Evolutionary conservation across 805 yeast genomes (phyloP).

Genomic region (Teunomyces barrocoloradensis): DNA sequence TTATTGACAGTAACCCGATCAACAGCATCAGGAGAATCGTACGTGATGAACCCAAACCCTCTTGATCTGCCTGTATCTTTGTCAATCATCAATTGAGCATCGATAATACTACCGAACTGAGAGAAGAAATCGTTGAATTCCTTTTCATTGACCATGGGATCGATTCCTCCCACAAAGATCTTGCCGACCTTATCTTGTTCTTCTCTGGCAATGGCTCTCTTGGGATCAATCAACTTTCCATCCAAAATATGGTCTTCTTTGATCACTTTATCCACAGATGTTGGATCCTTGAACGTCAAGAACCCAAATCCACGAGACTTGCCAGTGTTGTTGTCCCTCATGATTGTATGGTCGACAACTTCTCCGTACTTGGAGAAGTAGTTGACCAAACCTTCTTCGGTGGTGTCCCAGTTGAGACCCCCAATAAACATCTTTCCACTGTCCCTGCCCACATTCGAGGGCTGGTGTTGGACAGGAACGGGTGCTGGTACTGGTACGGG

Average conservation of each 20-base stretch:
- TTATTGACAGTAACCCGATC: conserved; percentile 82
- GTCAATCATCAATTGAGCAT: conserved; percentile 95
- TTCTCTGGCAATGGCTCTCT: conserved; percentile 94
- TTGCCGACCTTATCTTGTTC: conserved; percentile 97
- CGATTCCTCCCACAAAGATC: conserved; percentile 95
- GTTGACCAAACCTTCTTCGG: conserved; percentile 78
- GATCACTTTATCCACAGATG: conserved; percentile 82
- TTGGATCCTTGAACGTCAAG: conserved; percentile 78
- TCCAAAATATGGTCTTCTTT: conserved; percentile 85
- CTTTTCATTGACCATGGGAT: conserved; percentile 86
- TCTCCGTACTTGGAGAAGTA: conserved; percentile 89
- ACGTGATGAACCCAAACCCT: conserved; percentile 96
- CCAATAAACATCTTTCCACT: conserved; percentile 94
- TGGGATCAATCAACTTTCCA: conserved; percentile 96
- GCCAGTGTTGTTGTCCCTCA: conserved; percentile 87
- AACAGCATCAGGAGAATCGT: conserved; percentile 91
- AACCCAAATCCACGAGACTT: conserved; percentile 95
- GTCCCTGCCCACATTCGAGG: conserved; percentile 47
- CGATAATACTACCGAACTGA: conserved; percentile 86
- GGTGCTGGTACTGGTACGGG: conserved; percentile 11
- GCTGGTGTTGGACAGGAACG: conserved; percentile 16
- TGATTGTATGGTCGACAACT: conserved; percentile 81
- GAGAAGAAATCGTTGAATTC: conserved; percentile 86
- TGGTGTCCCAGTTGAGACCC: conserved; percentile 97
- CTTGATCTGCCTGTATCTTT: conserved; percentile 96